These are phyloP conservation scores for Hygrophoropsis aurantiaca DNA, from an alignment of 768 basidiomycete genomes.

Conservation along the genomic window DNA sequence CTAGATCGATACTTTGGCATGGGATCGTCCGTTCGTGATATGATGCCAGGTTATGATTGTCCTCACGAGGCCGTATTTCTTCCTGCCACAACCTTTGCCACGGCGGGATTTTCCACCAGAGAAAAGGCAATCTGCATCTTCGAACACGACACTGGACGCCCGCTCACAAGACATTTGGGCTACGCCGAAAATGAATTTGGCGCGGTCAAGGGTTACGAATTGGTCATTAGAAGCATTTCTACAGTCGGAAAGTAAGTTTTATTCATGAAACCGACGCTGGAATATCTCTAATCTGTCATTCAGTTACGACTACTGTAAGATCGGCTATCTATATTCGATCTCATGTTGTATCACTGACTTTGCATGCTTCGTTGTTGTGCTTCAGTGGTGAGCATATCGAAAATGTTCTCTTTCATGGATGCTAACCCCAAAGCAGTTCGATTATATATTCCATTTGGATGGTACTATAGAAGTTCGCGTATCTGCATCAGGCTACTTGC, in stretches of 20 bases:
- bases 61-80: constrained; percentile 60
- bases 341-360: background rate
- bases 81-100: constrained; percentile 55
- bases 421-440: constrained; percentile 41
- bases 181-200: constrained; percentile 56
- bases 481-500: constrained; percentile 69
- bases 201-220: constrained; percentile 57
- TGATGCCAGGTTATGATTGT: constrained; percentile 70
- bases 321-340: background rate
- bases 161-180: constrained; percentile 58
- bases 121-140: constrained; percentile 65
- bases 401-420: background rate
- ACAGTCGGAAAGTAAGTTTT: constrained; percentile 62
- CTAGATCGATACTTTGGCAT: constrained; percentile 66
- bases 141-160: constrained; percentile 58
- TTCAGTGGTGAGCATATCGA: background rate
- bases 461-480: constrained; percentile 68
- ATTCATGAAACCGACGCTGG: background rate
- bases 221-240: constrained; percentile 55
- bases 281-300: background rate
- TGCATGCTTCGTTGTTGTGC: background rate
- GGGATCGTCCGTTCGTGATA: constrained; percentile 54
- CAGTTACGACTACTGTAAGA: constrained; percentile 57
- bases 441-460: constrained; percentile 65
- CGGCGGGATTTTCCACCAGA: constrained; percentile 41